Evolutionary conservation across 2,329 filamentous ascomycete species (phyloP), one percentile per base, ranked within the genome.

Genomic region (Diaporthe velutina): DNA sequence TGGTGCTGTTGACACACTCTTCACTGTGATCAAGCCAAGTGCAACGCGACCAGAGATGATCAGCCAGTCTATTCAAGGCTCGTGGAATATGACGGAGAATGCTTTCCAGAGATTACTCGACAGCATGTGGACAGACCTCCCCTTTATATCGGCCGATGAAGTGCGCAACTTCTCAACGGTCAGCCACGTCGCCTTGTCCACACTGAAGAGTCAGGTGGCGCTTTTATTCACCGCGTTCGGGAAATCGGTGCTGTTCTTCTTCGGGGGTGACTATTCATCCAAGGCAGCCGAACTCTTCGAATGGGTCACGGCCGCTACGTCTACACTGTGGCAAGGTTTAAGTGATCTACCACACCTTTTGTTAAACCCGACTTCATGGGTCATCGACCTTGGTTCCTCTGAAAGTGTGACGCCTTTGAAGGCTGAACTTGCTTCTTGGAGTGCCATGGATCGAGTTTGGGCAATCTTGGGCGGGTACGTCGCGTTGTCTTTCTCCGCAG

Each of bases 381-480:
- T 91, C 28, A 88, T 93, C 75, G 89, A 87, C 75, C 83, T 93
- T 9, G 87, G 86, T 74, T 80, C 87, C 10, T 78, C 86, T 33
- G 84, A 86, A 73, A 76, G 80, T 4, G 76, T 82, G 0, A 76
- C 83, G 30, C 61, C 82, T 0, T 80, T 91, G 19, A 88, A 93
- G 79, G 88, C 90, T 10, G 88, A 86, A 35, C 84, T 95, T 70
- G 91, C 92, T 1, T 88, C 91, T 71, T 96, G 94, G 94, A 88
- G 90, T 75, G 87, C 88, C 38, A 86, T 88, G 22, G 93, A 94
- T 82, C 86, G 91, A 40, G 88, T 90, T 73, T 91, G 88, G 85
- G 95, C 96, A 19, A 94, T 98, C 52, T 79, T 95, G 2, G 88
- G 93, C 64, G 97, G 97, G 17, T 99, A 99, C 81, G 81, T 92